Evolutionary conservation across 2,329 filamentous ascomycete species (phyloP).

Genomic region (Claviceps spartinae): DNA sequence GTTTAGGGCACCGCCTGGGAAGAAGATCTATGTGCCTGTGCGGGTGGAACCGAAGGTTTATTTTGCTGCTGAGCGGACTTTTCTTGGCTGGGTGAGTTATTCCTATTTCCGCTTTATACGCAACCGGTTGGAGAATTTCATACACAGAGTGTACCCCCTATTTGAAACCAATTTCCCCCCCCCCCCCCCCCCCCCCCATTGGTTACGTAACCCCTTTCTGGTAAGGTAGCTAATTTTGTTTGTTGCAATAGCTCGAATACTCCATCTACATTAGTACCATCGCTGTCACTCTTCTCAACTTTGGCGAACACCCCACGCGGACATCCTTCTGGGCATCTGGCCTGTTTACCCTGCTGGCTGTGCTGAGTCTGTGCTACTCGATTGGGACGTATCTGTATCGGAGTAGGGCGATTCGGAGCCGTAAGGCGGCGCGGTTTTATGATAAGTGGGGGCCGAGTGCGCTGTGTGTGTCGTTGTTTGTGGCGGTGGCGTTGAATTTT

Average conservation of each 20-base stretch:
- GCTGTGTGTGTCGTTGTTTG: conserved; percentile 60
- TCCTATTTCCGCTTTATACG: neutral
- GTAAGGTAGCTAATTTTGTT: conserved; percentile 5
- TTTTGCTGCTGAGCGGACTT: conserved; percentile 91
- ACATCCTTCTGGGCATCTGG: conserved; percentile 57
- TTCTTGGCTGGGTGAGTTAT: conserved; percentile 69
- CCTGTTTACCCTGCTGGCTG: conserved; percentile 70
- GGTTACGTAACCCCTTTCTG: too few species aligned
- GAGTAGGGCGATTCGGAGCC: conserved; percentile 68
- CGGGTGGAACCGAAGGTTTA: conserved; percentile 96
- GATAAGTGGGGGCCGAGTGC: conserved; percentile 74
- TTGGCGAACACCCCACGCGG: conserved; percentile 44
- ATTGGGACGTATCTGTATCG: conserved; percentile 79
- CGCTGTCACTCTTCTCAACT: conserved; percentile 71
- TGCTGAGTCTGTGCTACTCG: conserved; percentile 67
- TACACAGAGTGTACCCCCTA: too few species aligned
- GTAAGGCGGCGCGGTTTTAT: conserved; percentile 80
- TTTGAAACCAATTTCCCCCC: too few species aligned
- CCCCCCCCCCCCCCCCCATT: too few species aligned
- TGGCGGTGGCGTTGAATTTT: conserved; percentile 69
- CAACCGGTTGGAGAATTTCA: too few species aligned
- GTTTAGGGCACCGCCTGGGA: conserved; percentile 65
- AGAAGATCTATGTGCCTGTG: conserved; percentile 91
- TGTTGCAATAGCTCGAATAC: conserved; percentile 60
- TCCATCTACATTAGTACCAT: conserved; percentile 87